Conservation (phyloP, 2,329 filamentous ascomycete species). For the Fonsecaea erecta region DNA sequence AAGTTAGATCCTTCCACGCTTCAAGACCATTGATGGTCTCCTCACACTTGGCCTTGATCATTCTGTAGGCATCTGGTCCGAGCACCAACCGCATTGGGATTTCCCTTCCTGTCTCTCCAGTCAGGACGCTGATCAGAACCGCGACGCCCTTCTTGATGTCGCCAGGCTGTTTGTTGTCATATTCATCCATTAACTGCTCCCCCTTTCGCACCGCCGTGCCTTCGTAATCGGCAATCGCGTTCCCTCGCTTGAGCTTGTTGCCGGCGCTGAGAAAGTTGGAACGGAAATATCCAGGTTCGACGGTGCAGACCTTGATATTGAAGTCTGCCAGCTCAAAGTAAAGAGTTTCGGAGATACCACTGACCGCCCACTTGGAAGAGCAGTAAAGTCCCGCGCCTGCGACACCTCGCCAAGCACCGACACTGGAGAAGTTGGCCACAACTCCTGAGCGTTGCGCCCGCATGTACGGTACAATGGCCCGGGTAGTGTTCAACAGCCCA, state of each 20-base stretch:
- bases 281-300: constrained; percentile 45
- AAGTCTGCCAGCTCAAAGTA: constrained; percentile 43
- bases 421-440: constrained; percentile 46
- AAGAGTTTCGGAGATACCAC: constrained; percentile 36
- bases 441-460: constrained; percentile 42
- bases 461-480: constrained; percentile 46
- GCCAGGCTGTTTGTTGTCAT: constrained; percentile 58
- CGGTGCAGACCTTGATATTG: constrained; percentile 43
- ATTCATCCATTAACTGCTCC: constrained; percentile 19
- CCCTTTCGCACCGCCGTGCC: constrained; percentile 23
- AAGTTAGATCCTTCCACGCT: constrained; percentile 56
- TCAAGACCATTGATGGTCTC: constrained; percentile 51
- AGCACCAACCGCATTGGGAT: constrained; percentile 61
- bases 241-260: constrained; percentile 14
- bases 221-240: constrained; percentile 30
- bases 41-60: constrained; percentile 52
- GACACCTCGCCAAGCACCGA: constrained; percentile 40
- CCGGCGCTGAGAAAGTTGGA: constrained; percentile 28
- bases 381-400: constrained; percentile 43
- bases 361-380: constrained; percentile 45
- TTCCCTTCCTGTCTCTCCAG: constrained; percentile 53
- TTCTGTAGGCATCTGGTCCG: constrained; percentile 56
- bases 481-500: constrained; percentile 45
- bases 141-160: constrained; percentile 60
- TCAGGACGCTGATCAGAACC: constrained; percentile 62